A percentile compares a stretch with the other conserved stretches of the same genome.
These are phyloP conservation scores for Nemania serpens DNA, from an alignment of 2,329 filamentous ascomycete genomes.

Conservation along the genomic window DNA sequence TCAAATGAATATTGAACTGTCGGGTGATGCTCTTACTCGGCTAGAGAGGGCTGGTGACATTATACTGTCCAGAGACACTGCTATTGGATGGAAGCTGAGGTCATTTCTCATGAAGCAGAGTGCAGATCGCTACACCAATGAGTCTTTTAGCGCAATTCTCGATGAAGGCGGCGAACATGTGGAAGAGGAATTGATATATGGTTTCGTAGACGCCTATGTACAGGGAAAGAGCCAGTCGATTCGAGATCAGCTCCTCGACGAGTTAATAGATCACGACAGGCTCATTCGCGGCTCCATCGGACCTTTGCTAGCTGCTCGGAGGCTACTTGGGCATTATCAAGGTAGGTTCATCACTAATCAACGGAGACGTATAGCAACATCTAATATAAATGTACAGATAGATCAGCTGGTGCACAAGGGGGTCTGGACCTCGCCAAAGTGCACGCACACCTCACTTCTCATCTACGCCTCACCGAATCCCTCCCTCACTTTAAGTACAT, in stretches of 20 bases:
- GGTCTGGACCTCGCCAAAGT: conserved; percentile 35
- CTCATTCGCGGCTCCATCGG: conserved; percentile 32
- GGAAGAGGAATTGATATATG: conserved; percentile 33
- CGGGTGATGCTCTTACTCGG: conserved; percentile 28
- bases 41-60: conserved; percentile 32
- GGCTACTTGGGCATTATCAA: conserved; percentile 32
- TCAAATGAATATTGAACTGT: conserved; percentile 29
- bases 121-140: conserved; percentile 28
- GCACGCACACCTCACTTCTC: conserved; percentile 33
- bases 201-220: conserved; percentile 38
- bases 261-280: conserved; percentile 29
- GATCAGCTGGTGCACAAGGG: conserved; percentile 12
- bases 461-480: conserved; percentile 32
- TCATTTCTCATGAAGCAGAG: conserved; percentile 37
- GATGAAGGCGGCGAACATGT: conserved; percentile 27
- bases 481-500: conserved; percentile 38
- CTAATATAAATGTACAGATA: conserved; percentile 29
- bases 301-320: conserved; percentile 34
- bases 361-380: not conserved
- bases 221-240: conserved; percentile 26
- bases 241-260: conserved; percentile 30
- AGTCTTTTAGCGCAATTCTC: conserved; percentile 29
- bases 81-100: conserved; percentile 39
- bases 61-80: conserved; percentile 26
- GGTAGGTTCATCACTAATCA: conserved; percentile 26